A percentile compares a stretch with the other conserved stretches of the same genome.
These are phyloP conservation scores for Plasmodium coatneyi DNA, from an alignment of 169 alveolate genomes.

Conservation along the genomic window DNA sequence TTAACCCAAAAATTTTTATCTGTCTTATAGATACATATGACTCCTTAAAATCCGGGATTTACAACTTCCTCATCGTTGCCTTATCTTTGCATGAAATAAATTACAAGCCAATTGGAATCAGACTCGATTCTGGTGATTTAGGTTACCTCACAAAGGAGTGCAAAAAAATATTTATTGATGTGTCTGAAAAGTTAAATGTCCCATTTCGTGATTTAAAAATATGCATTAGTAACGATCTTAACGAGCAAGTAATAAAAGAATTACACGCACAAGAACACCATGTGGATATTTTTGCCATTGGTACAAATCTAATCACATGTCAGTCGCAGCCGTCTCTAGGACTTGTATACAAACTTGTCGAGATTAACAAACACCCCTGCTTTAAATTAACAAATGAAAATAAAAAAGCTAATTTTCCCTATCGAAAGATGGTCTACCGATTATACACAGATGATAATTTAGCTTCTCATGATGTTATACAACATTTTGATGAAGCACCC, in stretches of 20 bases:
- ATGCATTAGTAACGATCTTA: constrained; percentile 91
- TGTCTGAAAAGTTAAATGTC: constrained; percentile 74
- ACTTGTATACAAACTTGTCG: constrained; percentile 91
- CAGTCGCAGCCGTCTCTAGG: constrained; percentile 94
- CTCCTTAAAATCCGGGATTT: constrained; percentile 84
- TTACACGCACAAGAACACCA: constrained; percentile 85
- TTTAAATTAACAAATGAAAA: constrained; percentile 91
- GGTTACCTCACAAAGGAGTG: constrained; percentile 83
- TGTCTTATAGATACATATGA: constrained; percentile 62
- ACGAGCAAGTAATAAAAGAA: constrained; percentile 81
- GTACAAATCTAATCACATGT: constrained; percentile 94
- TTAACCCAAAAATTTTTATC: constrained; percentile 40
- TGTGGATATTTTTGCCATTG: constrained; percentile 93
- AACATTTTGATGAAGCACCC: constrained; percentile 48
- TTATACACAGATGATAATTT: constrained; percentile 76
- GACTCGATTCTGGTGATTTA: constrained; percentile 94
- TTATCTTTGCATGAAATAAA: constrained; percentile 82
- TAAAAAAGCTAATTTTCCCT: constrained; percentile 90
- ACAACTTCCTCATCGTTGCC: constrained; percentile 89
- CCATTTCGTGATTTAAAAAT: constrained; percentile 77
- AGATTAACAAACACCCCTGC: constrained; percentile 87
- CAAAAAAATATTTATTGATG: constrained; percentile 76
- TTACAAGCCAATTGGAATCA: constrained; percentile 87
- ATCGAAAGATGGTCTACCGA: constrained; percentile 88
- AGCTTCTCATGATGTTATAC: constrained; percentile 79